Evolutionary conservation across 768 basidiomycete genomes (phyloP).

Genomic region (Dioszegia hungarica): DNA sequence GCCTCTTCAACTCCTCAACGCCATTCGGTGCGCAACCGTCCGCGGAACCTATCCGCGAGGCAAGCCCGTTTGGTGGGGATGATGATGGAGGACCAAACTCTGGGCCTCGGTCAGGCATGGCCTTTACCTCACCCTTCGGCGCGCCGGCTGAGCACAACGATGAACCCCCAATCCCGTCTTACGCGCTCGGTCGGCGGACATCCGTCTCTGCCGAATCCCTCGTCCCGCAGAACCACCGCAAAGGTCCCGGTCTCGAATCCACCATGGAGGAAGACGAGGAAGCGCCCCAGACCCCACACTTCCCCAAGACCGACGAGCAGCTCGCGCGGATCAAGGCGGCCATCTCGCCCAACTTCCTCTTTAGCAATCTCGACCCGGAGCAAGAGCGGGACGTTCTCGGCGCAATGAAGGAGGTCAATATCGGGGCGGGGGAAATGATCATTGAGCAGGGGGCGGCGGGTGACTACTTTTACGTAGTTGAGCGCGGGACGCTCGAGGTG

Average conservation of each 20-base stretch:
- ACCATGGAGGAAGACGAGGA: slow-evolving; percentile 41
- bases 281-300: slow-evolving; percentile 55
- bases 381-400: slow-evolving; percentile 87
- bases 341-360: slow-evolving; percentile 84
- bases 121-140: slow-evolving; percentile 18
- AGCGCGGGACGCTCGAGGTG: slow-evolving; percentile 77
- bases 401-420: slow-evolving; percentile 85
- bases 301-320: slow-evolving; percentile 82
- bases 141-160: slow-evolving; percentile 25
- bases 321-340: slow-evolving; percentile 79
- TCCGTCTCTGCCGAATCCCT: slow-evolving; percentile 97
- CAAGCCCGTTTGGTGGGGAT: slow-evolving; percentile 4
- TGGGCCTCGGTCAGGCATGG: slow-evolving; percentile 3
- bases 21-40: slow-evolving; percentile 14
- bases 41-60: background rate
- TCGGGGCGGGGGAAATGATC: slow-evolving; percentile 73
- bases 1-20: slow-evolving; percentile 15
- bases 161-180: slow-evolving; percentile 48
- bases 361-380: slow-evolving; percentile 93
- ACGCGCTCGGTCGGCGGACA: slow-evolving; percentile 81
- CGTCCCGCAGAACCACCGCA: slow-evolving; percentile 56
- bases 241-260: slow-evolving; percentile 17
- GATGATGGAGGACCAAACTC: slow-evolving; percentile 9
- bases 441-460: slow-evolving; percentile 96
- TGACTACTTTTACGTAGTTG: slow-evolving; percentile 96